Base-by-base conservation (phyloP, 1,284 basidiomycete genomes). In the Leccinum subrobustum region DNA sequence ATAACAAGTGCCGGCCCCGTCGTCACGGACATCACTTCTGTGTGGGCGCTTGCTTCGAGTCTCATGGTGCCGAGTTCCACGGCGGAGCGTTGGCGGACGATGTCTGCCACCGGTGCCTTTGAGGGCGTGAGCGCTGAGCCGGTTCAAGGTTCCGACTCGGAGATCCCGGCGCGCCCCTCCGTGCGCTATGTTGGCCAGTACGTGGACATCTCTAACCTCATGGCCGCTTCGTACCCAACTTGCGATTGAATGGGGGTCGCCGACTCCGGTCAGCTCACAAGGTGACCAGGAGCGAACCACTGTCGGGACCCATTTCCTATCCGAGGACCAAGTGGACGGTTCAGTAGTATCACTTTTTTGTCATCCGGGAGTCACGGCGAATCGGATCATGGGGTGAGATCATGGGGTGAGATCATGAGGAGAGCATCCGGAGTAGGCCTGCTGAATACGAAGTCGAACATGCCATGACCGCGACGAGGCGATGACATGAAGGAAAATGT, bases 231-330 rank as follows among this genome's bases (percentile, higher is more conserved):
- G 50, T 70, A 3, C 60, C 51, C 8, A 64, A 64, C 23, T 70
- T 72, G 52, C 63, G 63, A n/a, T 64, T 64, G 1, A 67, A 71
- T 20, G 74, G 87, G 85, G 63, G 76, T 72, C 23, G 81, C 81
- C 51, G 66, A 71, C 65, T 29, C 83, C 83, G 78, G 70, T 75
- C 1, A 54, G 65, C 8, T 62, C 65, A 18, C 69, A 75, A 59
- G 66, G 65, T 1, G 70, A 72, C 35, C 35, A 25, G 64, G 68
- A 1, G 73, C 78, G 54, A 77, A 74, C 58, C 18, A 47, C 44
- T 20, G 11, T 20, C 44, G 11, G 39, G n/a, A 42, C 39, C n/a
- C 39, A 18, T 42, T 18, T 23, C 18, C 12, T 4, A 20, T 57
- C 56, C 33, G 56, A 57, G 33, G 12, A 37, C 31, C 6, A 12